Base-by-base conservation (phyloP, 176 grass and related monocot species). In the Musa beccarii region DNA sequence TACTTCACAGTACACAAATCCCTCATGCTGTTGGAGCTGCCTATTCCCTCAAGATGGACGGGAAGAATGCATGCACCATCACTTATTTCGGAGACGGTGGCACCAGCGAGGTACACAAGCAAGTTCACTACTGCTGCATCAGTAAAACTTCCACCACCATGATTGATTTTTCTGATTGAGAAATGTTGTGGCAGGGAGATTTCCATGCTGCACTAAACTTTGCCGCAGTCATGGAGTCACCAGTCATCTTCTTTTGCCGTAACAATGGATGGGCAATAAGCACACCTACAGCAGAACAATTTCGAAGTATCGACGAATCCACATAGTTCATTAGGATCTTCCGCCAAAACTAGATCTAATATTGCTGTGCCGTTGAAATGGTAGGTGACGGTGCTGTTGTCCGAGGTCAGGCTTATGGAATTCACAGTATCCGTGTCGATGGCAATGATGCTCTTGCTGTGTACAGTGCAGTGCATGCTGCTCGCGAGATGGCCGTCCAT, bases 231-330 rank as follows among this genome's bases (percentile, higher is more conserved):
- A 73, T 77, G 75, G 96, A 99, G 74, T 83, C 84, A 11, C 96
- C 96, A 1, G 84, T 95, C 59, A 85, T 99, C 71, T 99, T 99
- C 86, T 99, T 92, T 84, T 99, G 96, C 73, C 91, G 91, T 19
- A 99, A 95, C 81, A 99, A 99, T 87, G 96, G 96, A 49, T 99
- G 96, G 96, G 96, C 96, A 68, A 99, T 99, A 79, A 99, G 96
- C 76, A 99, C 96, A 29, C 96, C 91, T 19, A 92, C 83, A 51
- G 64, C 52, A 8, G 96, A 99, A 79, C 96, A 99, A 55, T 99
- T 99, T 84, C 90, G 88, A 89, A 89, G 95, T 99, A 92, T 25
- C 21, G 56, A 82, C 73, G 29, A 28, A 53, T 34, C 11, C 13
- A 20, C 57, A 20, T 61, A 19, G 16, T n/a, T 17, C 8, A 8